A percentile compares a stretch with the other conserved stretches of the same genome.
phyloP scores from a whole-genome alignment of 2,329 filamentous ascomycete genomes.

The Verticillium isaacii region DNA sequence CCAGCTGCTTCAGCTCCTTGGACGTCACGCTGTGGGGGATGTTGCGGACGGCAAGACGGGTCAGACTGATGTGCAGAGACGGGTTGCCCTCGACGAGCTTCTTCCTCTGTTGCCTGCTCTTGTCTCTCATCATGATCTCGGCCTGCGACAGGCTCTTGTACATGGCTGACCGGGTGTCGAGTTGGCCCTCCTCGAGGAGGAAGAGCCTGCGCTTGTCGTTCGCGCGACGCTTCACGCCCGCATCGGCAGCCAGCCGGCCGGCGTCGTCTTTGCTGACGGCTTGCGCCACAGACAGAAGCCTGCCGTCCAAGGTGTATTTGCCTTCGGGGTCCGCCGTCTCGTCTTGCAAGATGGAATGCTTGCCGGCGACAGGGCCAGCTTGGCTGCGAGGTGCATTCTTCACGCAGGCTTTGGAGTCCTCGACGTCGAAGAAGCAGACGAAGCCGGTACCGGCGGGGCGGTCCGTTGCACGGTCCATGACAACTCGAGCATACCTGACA shows the following conservation, averaged over 20 bases:
- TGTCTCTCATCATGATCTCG: conserved; percentile 83
- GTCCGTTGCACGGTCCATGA: conserved; percentile 80
- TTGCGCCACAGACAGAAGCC: conserved; percentile 76
- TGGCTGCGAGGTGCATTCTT: conserved; percentile 63
- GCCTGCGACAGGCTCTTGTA: conserved; percentile 71
- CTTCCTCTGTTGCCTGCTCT: conserved; percentile 82
- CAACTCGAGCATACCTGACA: conserved; percentile 87
- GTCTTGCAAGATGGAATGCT: conserved; percentile 83
- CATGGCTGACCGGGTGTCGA: conserved; percentile 70
- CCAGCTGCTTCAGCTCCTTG: conserved; percentile 87
- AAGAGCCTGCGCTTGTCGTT: conserved; percentile 90
- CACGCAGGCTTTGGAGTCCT: conserved; percentile 74
- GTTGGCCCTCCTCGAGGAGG: conserved; percentile 79
- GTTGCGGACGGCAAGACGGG: conserved; percentile 86
- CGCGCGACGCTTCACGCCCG: conserved; percentile 59
- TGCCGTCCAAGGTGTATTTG: conserved; percentile 84
- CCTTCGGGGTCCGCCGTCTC: conserved; percentile 77
- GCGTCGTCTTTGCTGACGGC: conserved; percentile 85
- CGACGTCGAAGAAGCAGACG: conserved; percentile 79
- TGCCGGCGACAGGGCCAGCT: conserved; percentile 38
- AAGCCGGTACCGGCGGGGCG: conserved; percentile 90
- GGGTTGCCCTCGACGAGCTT: conserved; percentile 89
- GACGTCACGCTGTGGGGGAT: conserved; percentile 77
- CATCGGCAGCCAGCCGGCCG: conserved; percentile 66
- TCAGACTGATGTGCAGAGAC: conserved; percentile 80